These are phyloP conservation scores for Dictyophora rubrovolvata DNA, from an alignment of 768 basidiomycete species.

Conservation along the genomic window DNA sequence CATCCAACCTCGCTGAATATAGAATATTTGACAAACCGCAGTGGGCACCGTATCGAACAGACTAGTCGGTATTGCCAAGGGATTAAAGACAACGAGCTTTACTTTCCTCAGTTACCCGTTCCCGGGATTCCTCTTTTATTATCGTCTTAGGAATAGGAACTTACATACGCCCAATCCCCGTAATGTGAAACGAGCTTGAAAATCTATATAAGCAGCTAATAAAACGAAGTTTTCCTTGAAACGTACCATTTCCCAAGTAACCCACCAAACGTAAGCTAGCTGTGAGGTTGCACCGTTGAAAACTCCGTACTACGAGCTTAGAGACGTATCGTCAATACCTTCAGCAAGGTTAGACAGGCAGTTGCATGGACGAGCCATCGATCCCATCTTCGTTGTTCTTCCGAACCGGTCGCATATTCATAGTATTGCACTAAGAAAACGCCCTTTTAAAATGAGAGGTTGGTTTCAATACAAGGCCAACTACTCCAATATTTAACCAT, in stretches of 20 bases:
- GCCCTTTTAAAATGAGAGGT: neutral
- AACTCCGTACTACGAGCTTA: neutral
- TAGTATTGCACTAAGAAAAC: neutral
- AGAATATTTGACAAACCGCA: constrained; percentile 1
- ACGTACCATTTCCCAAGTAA: constrained; percentile 1
- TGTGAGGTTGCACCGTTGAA: neutral
- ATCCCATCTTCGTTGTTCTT: neutral
- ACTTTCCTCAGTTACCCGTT: neutral
- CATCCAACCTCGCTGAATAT: neutral
- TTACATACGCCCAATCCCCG: neutral
- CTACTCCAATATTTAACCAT: neutral
- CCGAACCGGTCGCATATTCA: neutral
- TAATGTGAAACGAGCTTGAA: neutral
- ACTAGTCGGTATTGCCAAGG: neutral
- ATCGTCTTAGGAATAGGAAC: neutral
- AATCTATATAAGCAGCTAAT: neutral
- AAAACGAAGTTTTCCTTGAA: neutral
- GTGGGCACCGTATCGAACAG: neutral
- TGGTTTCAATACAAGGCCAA: neutral
- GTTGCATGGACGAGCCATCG: neutral
- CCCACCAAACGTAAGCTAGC: neutral
- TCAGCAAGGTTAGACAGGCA: neutral
- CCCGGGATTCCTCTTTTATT: too few species aligned
- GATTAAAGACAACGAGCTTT: neutral
- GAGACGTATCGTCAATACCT: neutral